These are phyloP conservation scores for maize (Zea mays) DNA, from an alignment of 176 grass and related monocot genomes.

Conservation along the genomic window Zm-B73-REFERENCE-NAM-5.0 NC_050102.1:168464001-168464500, in stretches of 20 bases:
- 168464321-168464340: slow-evolving; percentile 55
- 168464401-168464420: slow-evolving; percentile 25
- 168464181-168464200: background rate
- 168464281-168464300: slow-evolving; percentile 7
- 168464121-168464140: slow-evolving; percentile 20
- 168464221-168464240: slow-evolving; percentile 8
- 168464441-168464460: slow-evolving; percentile 17
- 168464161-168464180: background rate
- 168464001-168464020: background rate
- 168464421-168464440: slow-evolving; percentile 11
- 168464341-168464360: slow-evolving; percentile 38
- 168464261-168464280: slow-evolving; percentile 25
- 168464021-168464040: background rate
- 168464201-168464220: background rate
- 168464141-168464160: background rate
- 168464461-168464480: slow-evolving; percentile 11
- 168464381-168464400: background rate
- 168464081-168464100: background rate
- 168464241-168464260: background rate
- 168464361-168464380: slow-evolving; percentile 44
- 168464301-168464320: background rate
- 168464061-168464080: background rate
- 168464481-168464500: slow-evolving; percentile 25
- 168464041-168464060: background rate
- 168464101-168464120: slow-evolving; percentile 32